These are phyloP conservation scores for Neonothopanus nambi DNA, from an alignment of 1,284 basidiomycete genomes.

Conservation along the genomic window DNA sequence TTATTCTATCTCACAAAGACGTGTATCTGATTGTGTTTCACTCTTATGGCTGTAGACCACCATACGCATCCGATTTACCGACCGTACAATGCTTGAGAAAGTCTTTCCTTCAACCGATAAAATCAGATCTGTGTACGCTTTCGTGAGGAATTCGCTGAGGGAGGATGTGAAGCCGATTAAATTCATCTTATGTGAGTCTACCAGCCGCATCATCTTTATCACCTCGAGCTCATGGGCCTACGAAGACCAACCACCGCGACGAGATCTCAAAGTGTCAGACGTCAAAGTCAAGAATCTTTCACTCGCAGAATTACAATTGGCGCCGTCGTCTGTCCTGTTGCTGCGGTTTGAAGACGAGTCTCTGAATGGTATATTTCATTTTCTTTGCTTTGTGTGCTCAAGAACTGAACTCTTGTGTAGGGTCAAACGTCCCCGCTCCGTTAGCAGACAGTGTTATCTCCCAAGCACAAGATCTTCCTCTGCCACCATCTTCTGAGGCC, in stretches of 20 bases:
- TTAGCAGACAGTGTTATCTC: conserved; percentile 57
- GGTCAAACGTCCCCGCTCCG: conserved; percentile 57
- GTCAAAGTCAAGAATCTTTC: conserved; percentile 64
- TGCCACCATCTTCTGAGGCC: conserved; percentile 33
- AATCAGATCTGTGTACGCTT: conserved; percentile 80
- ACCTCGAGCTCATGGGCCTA: not conserved
- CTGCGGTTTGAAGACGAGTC: conserved; percentile 73
- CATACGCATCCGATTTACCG: conserved; percentile 79
- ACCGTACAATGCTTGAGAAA: conserved; percentile 82
- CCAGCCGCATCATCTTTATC: not conserved
- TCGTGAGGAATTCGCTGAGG: conserved; percentile 71
- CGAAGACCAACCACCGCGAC: conserved; percentile 80
- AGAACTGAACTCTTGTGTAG: conserved; percentile 38
- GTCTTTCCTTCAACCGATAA: conserved; percentile 74
- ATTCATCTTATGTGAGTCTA: conserved; percentile 71
- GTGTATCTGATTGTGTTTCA: conserved; percentile 4
- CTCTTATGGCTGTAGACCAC: conserved; percentile 60
- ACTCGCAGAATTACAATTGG: conserved; percentile 70
- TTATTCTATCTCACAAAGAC: too few relatives aligned
- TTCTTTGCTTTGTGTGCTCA: too few relatives aligned
- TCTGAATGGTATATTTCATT: conserved; percentile 79
- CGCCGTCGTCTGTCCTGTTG: conserved; percentile 77
- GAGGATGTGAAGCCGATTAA: conserved; percentile 75
- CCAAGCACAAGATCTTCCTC: conserved; percentile 65
- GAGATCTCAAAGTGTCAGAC: conserved; percentile 81